Evolutionary conservation across 2,329 filamentous ascomycete genomes (phyloP).

Genomic region (Plectosphaerella cucumerina): DNA sequence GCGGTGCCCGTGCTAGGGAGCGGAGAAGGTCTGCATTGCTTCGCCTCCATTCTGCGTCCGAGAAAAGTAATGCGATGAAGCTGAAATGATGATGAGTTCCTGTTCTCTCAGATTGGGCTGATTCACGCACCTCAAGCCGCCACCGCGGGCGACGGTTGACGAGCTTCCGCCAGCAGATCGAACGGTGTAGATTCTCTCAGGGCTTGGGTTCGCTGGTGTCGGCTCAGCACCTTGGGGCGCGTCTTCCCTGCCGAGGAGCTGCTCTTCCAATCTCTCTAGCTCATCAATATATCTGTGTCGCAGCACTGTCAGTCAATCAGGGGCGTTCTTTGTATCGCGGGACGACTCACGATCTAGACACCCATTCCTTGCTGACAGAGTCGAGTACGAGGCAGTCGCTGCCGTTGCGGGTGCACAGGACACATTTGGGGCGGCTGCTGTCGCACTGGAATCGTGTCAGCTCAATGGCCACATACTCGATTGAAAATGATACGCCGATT

Average conservation of each 20-base stretch:
- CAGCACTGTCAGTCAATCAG: not conserved
- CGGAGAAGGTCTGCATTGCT: constrained; percentile 9
- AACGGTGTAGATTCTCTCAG: constrained; percentile 10
- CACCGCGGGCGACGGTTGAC: constrained; percentile 6
- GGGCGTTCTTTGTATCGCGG: not conserved
- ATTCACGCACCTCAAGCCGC: constrained; percentile 9
- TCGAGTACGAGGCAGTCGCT: constrained; percentile 22
- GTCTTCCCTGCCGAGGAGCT: not conserved
- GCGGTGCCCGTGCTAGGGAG: constrained; percentile 5
- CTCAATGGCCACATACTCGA: too few species aligned
- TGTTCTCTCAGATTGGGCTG: not conserved
- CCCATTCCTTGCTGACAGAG: constrained; percentile 13
- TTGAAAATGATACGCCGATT: not conserved
- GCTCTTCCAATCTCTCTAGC: constrained; percentile 15
- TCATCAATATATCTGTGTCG: constrained; percentile 16
- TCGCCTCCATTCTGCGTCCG: constrained; percentile 11
- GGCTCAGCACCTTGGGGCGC: not conserved
- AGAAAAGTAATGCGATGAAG: constrained; percentile 12
- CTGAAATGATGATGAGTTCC: not conserved
- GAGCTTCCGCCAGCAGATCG: constrained; percentile 10
- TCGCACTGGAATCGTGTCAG: constrained; percentile 17
- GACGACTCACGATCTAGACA: constrained; percentile 17
- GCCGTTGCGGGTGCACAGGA: constrained; percentile 18
- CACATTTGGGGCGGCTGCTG: constrained; percentile 22
- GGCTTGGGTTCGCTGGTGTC: not conserved